Evolutionary conservation across 768 basidiomycete genomes (phyloP), one percentile per base, ranked within the genome.

Genomic region (Boletus subcaerulescens): DNA sequence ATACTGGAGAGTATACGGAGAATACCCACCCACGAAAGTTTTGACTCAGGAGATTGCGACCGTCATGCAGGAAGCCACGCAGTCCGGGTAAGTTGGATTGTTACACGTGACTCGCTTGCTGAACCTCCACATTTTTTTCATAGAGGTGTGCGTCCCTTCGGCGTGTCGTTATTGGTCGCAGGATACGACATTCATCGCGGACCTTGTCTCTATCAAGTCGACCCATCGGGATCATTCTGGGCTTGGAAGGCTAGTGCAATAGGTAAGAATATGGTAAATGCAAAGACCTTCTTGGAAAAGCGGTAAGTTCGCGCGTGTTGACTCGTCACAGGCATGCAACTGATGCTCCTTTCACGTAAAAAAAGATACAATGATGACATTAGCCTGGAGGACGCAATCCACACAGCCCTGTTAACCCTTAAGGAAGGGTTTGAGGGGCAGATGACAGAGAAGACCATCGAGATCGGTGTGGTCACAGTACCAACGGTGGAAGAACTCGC

Each of bases 361-460:
- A 94, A 67, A 71, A 98, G 95, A 69, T 98, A 98, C 76, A 98
- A 96, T 75, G 96, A 99, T 75, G 96, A 98, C 68, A 96, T 99
- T 70, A 97, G 94, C 65, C 77, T 98, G 54, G 96, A 98, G 75
- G 97, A 98, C 71, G 97, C 96, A 33, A 98, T 98, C 61, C 97
- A 99, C 73, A 99, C 97, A 13, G 97, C 97, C 33, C 83, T 99
- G 29, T 75, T 99, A 60, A 99, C 97, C 35, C 78, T 98, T 60
- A 98, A 99, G 75, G 97, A 98, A 75, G 95, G 97, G 4, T 99
- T 98, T 65, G 97, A 99, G 73, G 97, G 97, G n/a, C 92, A 98
- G 69, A 98, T 99, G 96, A 98, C 96, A 29, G 97, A 98, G 76
- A 95, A 97, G 78, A 99, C 97, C 44, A 97, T 99, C 67, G 97